Evolutionary conservation across 2,329 filamentous ascomycete genomes (phyloP).

Genomic region (Microthyrium microscopicum): DNA sequence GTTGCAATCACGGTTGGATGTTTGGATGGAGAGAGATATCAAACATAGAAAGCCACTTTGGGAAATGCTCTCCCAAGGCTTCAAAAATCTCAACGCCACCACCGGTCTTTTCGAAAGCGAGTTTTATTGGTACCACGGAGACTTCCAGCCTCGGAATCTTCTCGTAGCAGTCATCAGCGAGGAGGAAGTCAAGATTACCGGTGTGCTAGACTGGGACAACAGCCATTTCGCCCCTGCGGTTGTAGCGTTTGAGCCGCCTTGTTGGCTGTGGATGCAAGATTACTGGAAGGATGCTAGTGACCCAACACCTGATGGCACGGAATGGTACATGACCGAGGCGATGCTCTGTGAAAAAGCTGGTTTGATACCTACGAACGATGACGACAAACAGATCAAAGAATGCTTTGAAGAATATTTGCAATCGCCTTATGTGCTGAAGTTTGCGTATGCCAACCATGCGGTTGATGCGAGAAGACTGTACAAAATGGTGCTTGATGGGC

Average conservation of each 20-base stretch:
- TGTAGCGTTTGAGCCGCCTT: slow-evolving; percentile 10
- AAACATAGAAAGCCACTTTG: neutral
- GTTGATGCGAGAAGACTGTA: too few species aligned
- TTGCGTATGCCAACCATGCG: too few species aligned
- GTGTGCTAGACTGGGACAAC: slow-evolving; percentile 14
- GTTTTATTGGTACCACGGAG: slow-evolving; percentile 7
- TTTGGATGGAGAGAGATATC: neutral
- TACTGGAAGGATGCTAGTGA: slow-evolving; percentile 5
- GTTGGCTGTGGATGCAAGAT: slow-evolving; percentile 12
- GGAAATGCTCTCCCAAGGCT: neutral
- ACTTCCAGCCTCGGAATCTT: slow-evolving; percentile 12
- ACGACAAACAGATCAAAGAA: too few species aligned
- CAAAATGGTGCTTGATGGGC: too few species aligned
- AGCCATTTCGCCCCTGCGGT: slow-evolving; percentile 12
- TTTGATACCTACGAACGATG: too few species aligned
- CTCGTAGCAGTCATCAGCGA: slow-evolving; percentile 10
- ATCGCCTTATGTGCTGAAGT: too few species aligned
- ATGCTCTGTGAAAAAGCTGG: too few species aligned
- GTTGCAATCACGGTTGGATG: neutral
- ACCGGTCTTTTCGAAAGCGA: neutral
- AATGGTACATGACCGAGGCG: too few species aligned
- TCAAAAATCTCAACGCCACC: neutral
- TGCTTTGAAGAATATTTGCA: too few species aligned
- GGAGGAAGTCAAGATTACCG: slow-evolving; percentile 10
- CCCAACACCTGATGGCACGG: too few species aligned